Evolutionary conservation across 345 rosid genomes (phyloP).

Genomic region (Hibiscus tridactylites): DNA sequence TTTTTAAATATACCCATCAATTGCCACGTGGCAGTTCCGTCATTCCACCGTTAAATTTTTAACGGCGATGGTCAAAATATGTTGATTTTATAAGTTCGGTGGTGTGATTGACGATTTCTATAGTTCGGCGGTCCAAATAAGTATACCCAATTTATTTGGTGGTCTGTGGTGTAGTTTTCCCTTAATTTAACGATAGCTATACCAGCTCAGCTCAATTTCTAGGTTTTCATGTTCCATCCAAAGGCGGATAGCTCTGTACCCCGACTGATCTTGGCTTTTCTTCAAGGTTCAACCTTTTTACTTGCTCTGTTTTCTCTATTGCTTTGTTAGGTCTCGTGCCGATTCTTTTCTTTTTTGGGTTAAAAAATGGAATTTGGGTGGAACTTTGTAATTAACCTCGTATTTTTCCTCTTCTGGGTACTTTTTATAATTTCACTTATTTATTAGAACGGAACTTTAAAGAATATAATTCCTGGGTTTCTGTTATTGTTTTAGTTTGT

Average conservation of each 20-base stretch:
- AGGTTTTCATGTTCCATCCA: background rate
- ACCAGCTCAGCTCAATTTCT: background rate
- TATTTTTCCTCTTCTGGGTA: background rate
- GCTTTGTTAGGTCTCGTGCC: background rate
- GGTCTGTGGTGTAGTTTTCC: too few species aligned
- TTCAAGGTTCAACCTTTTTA: slow-evolving; percentile 1
- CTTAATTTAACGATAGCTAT: background rate
- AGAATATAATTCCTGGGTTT: background rate
- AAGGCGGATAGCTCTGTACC: background rate
- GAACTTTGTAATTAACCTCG: background rate
- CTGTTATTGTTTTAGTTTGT: background rate
- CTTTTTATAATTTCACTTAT: background rate
- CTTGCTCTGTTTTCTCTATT: background rate
- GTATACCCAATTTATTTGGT: too few species aligned
- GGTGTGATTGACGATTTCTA: too few species aligned
- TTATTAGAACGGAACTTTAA: background rate
- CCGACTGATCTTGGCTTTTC: background rate
- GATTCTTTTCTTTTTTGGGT: background rate
- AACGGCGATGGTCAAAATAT: too few species aligned
- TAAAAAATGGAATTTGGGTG: background rate
- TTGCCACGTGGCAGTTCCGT: too few species aligned
- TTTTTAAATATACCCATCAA: too few species aligned
- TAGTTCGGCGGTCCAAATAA: too few species aligned
- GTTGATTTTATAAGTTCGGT: too few species aligned
- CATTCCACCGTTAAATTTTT: too few species aligned